These are phyloP conservation scores for Annulohypoxylon nitens DNA, from an alignment of 495 filamentous ascomycete species.

Conservation along the genomic window DNA sequence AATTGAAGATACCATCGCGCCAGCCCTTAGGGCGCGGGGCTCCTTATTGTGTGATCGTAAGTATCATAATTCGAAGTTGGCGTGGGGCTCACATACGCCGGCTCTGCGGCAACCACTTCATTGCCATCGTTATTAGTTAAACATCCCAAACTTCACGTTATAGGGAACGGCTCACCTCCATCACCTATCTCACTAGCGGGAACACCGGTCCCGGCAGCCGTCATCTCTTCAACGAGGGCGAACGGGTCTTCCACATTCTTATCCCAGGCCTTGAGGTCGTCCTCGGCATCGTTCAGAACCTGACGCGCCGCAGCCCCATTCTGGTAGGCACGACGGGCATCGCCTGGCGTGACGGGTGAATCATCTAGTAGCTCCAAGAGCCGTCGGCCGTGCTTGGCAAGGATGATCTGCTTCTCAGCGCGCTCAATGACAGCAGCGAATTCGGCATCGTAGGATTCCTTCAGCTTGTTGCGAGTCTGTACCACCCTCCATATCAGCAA, in stretches of 20 bases:
- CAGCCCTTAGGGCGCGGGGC: neutral
- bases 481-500: slow-evolving; percentile 21
- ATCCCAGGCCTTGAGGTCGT: slow-evolving; percentile 84
- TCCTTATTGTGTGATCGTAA: neutral
- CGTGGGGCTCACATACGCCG: slow-evolving; percentile 32
- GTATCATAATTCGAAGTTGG: slow-evolving; percentile 29
- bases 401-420: slow-evolving; percentile 93
- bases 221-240: slow-evolving; percentile 17
- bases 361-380: slow-evolving; percentile 92
- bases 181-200: neutral
- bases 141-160: slow-evolving; percentile 1
- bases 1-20: neutral
- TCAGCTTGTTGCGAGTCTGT: slow-evolving; percentile 91
- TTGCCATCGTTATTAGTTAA: slow-evolving; percentile 11
- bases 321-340: slow-evolving; percentile 75
- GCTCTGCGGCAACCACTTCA: neutral
- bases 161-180: slow-evolving; percentile 20
- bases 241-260: slow-evolving; percentile 51
- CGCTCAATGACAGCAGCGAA: slow-evolving; percentile 91
- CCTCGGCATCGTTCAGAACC: slow-evolving; percentile 93
- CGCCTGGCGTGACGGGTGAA: slow-evolving; percentile 88
- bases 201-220: slow-evolving; percentile 3
- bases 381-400: slow-evolving; percentile 88
- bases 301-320: slow-evolving; percentile 75
- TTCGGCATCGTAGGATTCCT: slow-evolving; percentile 90